Conservation (phyloP, 2,329 filamentous ascomycete species). For the Diplodia sapinea region DNA sequence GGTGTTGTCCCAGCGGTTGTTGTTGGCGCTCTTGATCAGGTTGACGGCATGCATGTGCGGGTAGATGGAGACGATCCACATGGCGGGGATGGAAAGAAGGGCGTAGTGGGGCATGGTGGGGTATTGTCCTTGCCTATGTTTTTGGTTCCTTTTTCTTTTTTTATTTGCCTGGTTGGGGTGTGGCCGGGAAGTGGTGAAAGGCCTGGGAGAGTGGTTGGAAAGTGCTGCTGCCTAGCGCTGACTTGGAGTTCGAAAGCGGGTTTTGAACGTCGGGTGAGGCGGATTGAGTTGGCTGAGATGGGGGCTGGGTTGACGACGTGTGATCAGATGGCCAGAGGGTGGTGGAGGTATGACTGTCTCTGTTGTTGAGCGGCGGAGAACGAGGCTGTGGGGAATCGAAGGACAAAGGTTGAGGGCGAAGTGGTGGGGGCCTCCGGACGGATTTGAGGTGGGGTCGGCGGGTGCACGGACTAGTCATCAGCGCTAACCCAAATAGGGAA, state of each 20-base stretch:
- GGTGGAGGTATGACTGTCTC: neutral
- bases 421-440: neutral
- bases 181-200: neutral
- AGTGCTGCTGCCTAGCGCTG: neutral
- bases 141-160: neutral
- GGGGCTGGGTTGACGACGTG: too few species aligned
- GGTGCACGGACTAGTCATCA: conserved; percentile 2
- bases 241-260: too few species aligned
- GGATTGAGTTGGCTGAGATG: too few species aligned
- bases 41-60: conserved; percentile 50
- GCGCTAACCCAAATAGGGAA: neutral
- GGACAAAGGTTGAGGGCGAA: neutral
- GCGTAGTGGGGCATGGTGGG: conserved; percentile 44
- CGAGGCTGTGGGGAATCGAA: neutral
- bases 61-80: conserved; percentile 50
- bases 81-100: conserved; percentile 53
- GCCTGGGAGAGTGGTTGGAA: neutral
- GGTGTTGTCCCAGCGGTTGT: conserved; percentile 49
- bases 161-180: neutral
- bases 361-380: neutral
- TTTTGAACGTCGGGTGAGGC: too few species aligned
- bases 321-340: too few species aligned
- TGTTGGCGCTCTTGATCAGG: conserved; percentile 46
- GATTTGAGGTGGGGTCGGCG: neutral
- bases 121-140: neutral